Evolutionary conservation across 352 stramenopile genomes (phyloP).

Genomic region (Thalassiosira mediterranea): DNA sequence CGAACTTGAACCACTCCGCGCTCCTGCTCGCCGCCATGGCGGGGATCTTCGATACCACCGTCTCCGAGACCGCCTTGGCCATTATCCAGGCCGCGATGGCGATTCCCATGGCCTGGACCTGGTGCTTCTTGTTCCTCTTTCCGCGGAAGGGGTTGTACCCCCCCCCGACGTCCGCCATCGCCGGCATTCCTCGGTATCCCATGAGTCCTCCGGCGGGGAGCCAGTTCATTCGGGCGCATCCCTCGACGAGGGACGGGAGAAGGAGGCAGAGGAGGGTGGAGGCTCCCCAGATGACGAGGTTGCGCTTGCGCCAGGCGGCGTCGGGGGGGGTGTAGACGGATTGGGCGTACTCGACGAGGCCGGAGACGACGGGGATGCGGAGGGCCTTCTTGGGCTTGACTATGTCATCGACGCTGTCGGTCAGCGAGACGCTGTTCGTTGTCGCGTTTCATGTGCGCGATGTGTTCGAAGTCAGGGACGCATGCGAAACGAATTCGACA

Average conservation of each 20-base stretch:
- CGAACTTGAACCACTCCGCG: constrained; percentile 51
- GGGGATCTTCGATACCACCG: constrained; percentile 36
- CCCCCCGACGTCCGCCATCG: constrained; percentile 41
- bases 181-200: constrained; percentile 69
- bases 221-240: constrained; percentile 69
- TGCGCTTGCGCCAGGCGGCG: constrained; percentile 55
- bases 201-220: constrained; percentile 74
- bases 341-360: constrained; percentile 38
- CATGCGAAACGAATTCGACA: not conserved
- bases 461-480: not conserved
- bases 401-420: constrained; percentile 40
- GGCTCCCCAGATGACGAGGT: constrained; percentile 69
- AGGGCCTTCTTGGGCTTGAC: constrained; percentile 42
- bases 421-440: constrained; percentile 24
- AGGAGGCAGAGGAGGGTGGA: constrained; percentile 62
- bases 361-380: constrained; percentile 33
- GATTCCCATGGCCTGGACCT: constrained; percentile 49
- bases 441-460: not conserved
- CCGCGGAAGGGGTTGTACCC: constrained; percentile 55
- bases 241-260: constrained; percentile 58
- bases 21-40: constrained; percentile 46
- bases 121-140: constrained; percentile 57
- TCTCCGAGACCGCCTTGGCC: constrained; percentile 29
- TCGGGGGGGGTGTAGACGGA: constrained; percentile 50
- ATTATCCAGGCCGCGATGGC: constrained; percentile 37